Percentiles rank a stretch among this genome's conserved stretches.
Conservation (phyloP, 2,329 filamentous ascomycete genomes). For the Fusarium transvaalense region DNA sequence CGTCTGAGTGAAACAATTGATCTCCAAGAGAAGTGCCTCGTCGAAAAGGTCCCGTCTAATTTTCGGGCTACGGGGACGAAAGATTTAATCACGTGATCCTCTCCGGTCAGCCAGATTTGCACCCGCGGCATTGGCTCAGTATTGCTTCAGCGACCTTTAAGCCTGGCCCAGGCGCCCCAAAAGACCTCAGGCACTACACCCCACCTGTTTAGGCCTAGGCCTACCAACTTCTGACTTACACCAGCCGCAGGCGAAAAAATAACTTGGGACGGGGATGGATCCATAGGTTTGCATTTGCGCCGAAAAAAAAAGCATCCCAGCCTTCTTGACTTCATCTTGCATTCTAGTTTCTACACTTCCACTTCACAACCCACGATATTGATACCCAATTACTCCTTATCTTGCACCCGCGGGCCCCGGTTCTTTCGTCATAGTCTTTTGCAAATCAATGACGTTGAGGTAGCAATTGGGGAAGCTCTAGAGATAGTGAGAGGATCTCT, state of each 20-base stretch:
- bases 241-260: slow-evolving; percentile 47
- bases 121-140: slow-evolving; percentile 46
- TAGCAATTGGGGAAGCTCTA: slow-evolving; percentile 80
- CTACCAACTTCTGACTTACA: slow-evolving; percentile 45
- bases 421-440: slow-evolving; percentile 27
- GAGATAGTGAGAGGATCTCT: slow-evolving; percentile 84
- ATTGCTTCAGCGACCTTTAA: slow-evolving; percentile 27
- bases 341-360: slow-evolving; percentile 6
- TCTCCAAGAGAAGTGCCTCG: slow-evolving; percentile 59
- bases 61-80: slow-evolving; percentile 55
- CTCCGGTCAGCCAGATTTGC: slow-evolving; percentile 49
- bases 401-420: slow-evolving; percentile 5
- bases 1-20: slow-evolving; percentile 57
- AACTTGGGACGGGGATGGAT: slow-evolving; percentile 27
- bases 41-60: slow-evolving; percentile 60
- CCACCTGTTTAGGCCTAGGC: slow-evolving; percentile 36
- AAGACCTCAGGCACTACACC: slow-evolving; percentile 37
- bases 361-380: slow-evolving; percentile 9
- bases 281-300: slow-evolving; percentile 40
- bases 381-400: not conserved
- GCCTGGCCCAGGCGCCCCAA: slow-evolving; percentile 29
- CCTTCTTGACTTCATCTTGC: slow-evolving; percentile 29
- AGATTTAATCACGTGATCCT: slow-evolving; percentile 53
- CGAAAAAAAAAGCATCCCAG: slow-evolving; percentile 41
- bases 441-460: slow-evolving; percentile 69